A percentile compares a stretch with the other conserved stretches of the same genome.
These are phyloP conservation scores for Cutaneotrichosporon mucoides DNA, from an alignment of 1,284 basidiomycete genomes.

Conservation along the genomic window DNA sequence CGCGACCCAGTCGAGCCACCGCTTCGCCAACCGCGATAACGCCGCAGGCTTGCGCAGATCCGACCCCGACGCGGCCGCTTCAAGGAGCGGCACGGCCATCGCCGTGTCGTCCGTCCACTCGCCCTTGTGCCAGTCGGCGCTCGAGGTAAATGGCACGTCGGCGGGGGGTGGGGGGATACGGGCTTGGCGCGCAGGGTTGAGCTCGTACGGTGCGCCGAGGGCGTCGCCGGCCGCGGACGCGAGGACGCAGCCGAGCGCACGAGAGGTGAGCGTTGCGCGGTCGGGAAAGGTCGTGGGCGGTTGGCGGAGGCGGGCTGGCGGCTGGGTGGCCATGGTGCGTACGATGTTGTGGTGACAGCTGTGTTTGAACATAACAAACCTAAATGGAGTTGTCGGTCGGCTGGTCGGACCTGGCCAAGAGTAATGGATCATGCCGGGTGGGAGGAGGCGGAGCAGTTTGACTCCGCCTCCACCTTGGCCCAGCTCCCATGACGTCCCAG, in stretches of 20 bases:
- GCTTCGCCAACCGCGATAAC: not conserved
- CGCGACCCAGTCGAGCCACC: conserved; percentile 8
- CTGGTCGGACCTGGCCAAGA: too few species aligned
- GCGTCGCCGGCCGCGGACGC: conserved; percentile 10
- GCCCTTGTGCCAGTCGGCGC: not conserved
- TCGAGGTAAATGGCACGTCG: not conserved
- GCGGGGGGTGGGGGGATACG: not conserved
- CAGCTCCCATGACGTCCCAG: too few species aligned
- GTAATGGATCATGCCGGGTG: too few species aligned
- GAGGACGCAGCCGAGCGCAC: conserved; percentile 6
- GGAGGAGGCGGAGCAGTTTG: too few species aligned
- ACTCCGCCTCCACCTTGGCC: too few species aligned
- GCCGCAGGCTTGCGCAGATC: not conserved
- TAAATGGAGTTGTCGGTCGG: too few species aligned
- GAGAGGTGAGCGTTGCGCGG: not conserved
- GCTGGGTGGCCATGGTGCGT: not conserved
- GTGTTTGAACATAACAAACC: too few species aligned
- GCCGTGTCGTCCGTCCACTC: conserved; percentile 16
- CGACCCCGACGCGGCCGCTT: conserved; percentile 1
- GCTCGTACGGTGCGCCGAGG: conserved; percentile 11
- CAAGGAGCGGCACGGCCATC: conserved; percentile 9
- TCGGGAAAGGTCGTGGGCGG: not conserved
- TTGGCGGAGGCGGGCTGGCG: not conserved
- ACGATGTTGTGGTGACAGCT: too few species aligned
- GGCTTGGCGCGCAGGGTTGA: not conserved